Evolutionary conservation across 176 grass and related monocot species (phyloP).

Genomic region (Lolium perenne): DNA sequence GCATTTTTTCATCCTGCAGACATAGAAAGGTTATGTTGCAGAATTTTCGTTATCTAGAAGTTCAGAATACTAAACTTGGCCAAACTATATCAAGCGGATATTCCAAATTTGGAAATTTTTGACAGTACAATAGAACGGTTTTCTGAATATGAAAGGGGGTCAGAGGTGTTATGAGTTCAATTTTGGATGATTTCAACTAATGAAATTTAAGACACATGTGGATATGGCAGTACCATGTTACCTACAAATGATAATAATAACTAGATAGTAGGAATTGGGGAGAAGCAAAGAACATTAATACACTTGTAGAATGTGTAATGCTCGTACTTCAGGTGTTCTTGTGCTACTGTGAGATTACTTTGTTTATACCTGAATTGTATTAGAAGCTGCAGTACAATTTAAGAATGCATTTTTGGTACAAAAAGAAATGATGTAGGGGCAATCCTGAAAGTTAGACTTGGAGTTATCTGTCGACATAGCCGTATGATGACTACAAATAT

Average conservation of each 20-base stretch:
- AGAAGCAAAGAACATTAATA: background rate
- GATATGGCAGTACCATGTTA: background rate
- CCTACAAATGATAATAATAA: background rate
- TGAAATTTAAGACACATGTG: background rate
- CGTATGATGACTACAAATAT: background rate
- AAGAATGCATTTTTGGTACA: background rate
- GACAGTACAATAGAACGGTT: background rate
- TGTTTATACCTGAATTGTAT: background rate
- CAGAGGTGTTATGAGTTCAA: background rate
- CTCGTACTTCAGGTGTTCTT: constrained; percentile 1
- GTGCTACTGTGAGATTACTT: background rate
- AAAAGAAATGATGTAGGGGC: background rate
- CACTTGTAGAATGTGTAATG: background rate
- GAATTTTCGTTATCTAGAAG: background rate
- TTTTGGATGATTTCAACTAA: background rate
- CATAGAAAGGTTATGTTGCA: constrained; percentile 26
- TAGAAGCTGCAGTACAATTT: background rate
- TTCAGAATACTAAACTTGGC: background rate
- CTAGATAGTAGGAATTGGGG: background rate
- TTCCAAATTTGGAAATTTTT: background rate
- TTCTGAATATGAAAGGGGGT: background rate
- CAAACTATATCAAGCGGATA: constrained; percentile 8
- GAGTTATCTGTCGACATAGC: background rate
- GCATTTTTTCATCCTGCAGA: constrained; percentile 82
- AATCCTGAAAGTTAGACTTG: background rate